Evolutionary conservation across 2,329 filamentous ascomycete genomes (phyloP).

Genomic region (Hysterium pulicare): DNA sequence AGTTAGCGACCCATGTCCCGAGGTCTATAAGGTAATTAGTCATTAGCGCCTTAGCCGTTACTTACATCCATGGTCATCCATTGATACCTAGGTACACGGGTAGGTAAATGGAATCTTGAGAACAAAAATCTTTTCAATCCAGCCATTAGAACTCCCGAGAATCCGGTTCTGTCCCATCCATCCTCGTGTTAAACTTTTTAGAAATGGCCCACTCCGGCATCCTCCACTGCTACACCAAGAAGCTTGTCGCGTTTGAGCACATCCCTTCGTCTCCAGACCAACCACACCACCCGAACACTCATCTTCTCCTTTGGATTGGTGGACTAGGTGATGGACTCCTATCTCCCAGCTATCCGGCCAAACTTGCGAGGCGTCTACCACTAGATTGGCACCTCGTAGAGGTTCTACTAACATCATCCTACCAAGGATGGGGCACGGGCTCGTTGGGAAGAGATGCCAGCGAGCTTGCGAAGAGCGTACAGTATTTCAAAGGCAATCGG

Average conservation of each 20-base stretch:
- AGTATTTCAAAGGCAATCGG: constrained; percentile 45
- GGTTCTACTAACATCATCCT: constrained; percentile 51
- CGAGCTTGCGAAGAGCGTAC: constrained; percentile 52
- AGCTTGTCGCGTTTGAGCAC: constrained; percentile 47
- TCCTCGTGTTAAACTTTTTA: too few species aligned
- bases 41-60: too few species aligned
- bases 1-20: too few species aligned
- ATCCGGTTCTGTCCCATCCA: too few species aligned
- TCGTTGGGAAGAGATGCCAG: constrained; percentile 53
- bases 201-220: constrained; percentile 37
- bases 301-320: constrained; percentile 63
- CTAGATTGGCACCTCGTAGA: constrained; percentile 53
- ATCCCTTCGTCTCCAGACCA: constrained; percentile 7
- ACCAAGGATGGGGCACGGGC: constrained; percentile 53
- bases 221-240: constrained; percentile 41
- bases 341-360: constrained; percentile 57
- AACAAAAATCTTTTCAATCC: too few species aligned
- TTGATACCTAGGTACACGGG: too few species aligned
- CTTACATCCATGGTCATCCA: too few species aligned
- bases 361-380: constrained; percentile 48
- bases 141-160: too few species aligned
- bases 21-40: too few species aligned
- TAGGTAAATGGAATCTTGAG: too few species aligned
- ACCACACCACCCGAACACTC: constrained; percentile 52
- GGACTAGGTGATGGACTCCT: constrained; percentile 69